Base-by-base conservation (phyloP, 805 yeast species). In the Zygoascus bituminiphila region DNA sequence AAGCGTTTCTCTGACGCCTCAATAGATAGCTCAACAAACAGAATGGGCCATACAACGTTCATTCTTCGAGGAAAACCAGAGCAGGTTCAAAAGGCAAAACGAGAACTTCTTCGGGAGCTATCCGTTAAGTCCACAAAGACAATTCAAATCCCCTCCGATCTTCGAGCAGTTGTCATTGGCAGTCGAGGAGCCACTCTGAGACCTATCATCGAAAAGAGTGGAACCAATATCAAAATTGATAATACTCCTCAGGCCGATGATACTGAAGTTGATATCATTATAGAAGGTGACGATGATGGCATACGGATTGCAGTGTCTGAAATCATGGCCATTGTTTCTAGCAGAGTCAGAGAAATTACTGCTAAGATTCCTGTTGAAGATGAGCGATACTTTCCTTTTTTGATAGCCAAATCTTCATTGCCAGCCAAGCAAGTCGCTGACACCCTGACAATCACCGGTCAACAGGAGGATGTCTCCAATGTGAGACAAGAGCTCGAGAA, bases 281-380 rank as follows among this genome's bases (percentile, higher is more conserved):
- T 89, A 48, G 83, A 78, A 51, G 98, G 97, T 68, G 95, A 88
- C 61, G 75, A 77, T 51, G 94, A 85, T 62, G 88, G 96, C 48
- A 84, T 85, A 57, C 76, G 74, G 54, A 73, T 74, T 44, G 96
- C 97, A 25, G 82, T 82, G 61, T 64, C 69, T 31, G 78, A 74
- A 61, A 88, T 91, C 54, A 56, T 78, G 60, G 78, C 76, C 19
- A 84, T 88, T 58, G 94, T 88, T 44, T 75, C 77, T 59, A 85
- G 84, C 59, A 81, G 84, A 58, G 82, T 88, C 47, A 82, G 81
- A 41, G 54, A 51, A 33, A 51, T 53, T 44, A 53, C 54, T 35
- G 45, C 50, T 33, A 50, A 56, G 52, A 48, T 63, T 51, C 19
- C 56, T 45, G 54, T 51, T 47, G 45, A 57, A 33, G 56, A 58